Evolutionary conservation across 495 filamentous ascomycete species (phyloP), one percentile per base, ranked within the genome.

Genomic region (Aspergillus mulundensis): DNA sequence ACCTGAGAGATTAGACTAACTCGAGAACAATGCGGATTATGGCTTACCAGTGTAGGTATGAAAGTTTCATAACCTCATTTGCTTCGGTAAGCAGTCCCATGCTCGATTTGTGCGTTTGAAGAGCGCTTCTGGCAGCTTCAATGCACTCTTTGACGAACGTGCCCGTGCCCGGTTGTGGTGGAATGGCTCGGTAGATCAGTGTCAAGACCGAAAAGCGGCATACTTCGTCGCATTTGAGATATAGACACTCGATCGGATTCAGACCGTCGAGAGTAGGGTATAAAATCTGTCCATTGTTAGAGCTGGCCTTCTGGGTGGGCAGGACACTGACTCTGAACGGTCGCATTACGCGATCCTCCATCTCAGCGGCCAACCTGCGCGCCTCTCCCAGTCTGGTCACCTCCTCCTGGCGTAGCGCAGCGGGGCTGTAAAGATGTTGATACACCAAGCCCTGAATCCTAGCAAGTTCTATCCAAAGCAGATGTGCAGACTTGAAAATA

Each of bases 181-280:
- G 83, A 24, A 86, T 78, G 18, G 84, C 84, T 50, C 85, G 79
- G 64, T 88, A 85, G 20, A 84, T 80, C 41, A 89, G 66, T 1
- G 81, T 77, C 58, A 85, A 60, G 4, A 81, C 72, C 1, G 80
- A 70, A 23, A 79, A 68, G 38, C 83, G 76, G 36, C 72, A 74
- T 21, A 87, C 74, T 54, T 82, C 75, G 59, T 88, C 85, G 0
- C 76, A 73, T 32, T 71, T 66, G 11, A 83, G 65, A 53, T 81
- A 77, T 40, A 85, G 63, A 34, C 71, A 53, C 53, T 84, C 71
- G 44, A 75, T 61, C 1, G 59, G 59, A 24, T 52, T 53, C 1
- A 69, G 19, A 3, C 57, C 43, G 0, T 53, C 23, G 3, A 63
- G 15, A 44, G 50, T 41, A 56, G 50, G 20, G 59, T 54, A 43